Evolutionary conservation across 257 asterid species (phyloP), one percentile per base, ranked within the genome.

Genomic region (Solanum megistacrolobum): DNA sequence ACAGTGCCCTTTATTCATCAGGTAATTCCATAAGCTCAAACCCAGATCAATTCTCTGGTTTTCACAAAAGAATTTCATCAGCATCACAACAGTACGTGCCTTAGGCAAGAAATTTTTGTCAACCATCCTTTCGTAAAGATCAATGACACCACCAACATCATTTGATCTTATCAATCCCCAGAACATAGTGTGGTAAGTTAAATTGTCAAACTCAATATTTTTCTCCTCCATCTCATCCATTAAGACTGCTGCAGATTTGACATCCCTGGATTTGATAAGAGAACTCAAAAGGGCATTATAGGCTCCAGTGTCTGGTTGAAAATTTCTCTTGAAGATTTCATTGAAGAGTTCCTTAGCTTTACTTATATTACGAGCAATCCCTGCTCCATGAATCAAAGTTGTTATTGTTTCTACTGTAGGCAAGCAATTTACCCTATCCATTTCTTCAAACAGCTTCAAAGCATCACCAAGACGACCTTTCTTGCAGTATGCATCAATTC

Each of bases 371-470:
- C 93, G 92, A 89, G 91, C 97, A 88, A 97, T 52, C 79, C 99
- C 99, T 18, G 98, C 99, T 87, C 99, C 98, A 87, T 97, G 98
- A 87, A 96, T 95, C 87, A 97, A 89, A 13, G 98, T 96, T 72
- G 98, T 94, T 68, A 96, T 92, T 18, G 98, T 96, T 87, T 96
- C 92, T 27, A 94, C 34, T 12, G 98, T 92, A 74, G 99, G 95
- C 35, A 73, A 48, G 88, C 90, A 91, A 52, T 89, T 88, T 21
- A 88, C 89, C 36, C 72, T 73, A 83, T 94, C 95, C 99, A 96
- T 96, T 90, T 94, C 98, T 88, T 92, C 94, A 83, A 93, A 88
- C 85, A 97, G 95, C 89, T 96, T 97, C 86, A 96, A 86, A 86
- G 98, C 98, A 88, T 95, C 96, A 71, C 94, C 94, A 83, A 96